A percentile compares a stretch with the other conserved stretches of the same genome.
These are phyloP conservation scores for Cytospora chrysosperma DNA, from an alignment of 2,329 filamentous ascomycete genomes.

Conservation along the genomic window DNA sequence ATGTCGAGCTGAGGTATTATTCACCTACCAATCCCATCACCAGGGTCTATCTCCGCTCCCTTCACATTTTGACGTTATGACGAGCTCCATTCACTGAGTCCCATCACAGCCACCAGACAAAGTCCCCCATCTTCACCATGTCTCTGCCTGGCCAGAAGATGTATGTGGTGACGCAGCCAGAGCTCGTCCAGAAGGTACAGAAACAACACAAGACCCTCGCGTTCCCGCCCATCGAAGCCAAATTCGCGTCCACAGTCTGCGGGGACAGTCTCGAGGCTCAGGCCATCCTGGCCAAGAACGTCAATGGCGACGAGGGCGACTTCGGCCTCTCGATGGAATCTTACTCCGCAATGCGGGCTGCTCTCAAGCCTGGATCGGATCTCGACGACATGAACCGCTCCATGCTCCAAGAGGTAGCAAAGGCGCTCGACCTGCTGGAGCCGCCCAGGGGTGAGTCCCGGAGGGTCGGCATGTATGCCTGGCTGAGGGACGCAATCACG, in stretches of 20 bases:
- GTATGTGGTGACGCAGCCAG: slow-evolving; percentile 40
- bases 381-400: slow-evolving; percentile 37
- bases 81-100: neutral
- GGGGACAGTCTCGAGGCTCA: slow-evolving; percentile 32
- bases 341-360: slow-evolving; percentile 35
- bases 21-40: no score
- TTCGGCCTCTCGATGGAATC: slow-evolving; percentile 35
- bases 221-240: slow-evolving; percentile 39
- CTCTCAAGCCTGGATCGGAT: slow-evolving; percentile 33
- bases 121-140: slow-evolving; percentile 41
- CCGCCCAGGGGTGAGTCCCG: slow-evolving; percentile 17
- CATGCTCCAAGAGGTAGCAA: slow-evolving; percentile 35
- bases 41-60: no score
- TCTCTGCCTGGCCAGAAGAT: slow-evolving; percentile 41
- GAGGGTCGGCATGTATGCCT: slow-evolving; percentile 27
- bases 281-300: slow-evolving; percentile 32
- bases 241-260: slow-evolving; percentile 33
- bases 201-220: slow-evolving; percentile 37
- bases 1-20: slow-evolving; percentile 33
- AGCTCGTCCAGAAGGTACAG: slow-evolving; percentile 39
- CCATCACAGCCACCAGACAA: slow-evolving; percentile 23
- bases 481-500: slow-evolving; percentile 35
- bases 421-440: slow-evolving; percentile 21
- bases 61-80: no score
- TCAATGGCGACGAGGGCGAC: slow-evolving; percentile 38